Evolutionary conservation across 495 filamentous ascomycete genomes (phyloP).

Genomic region (Pyronema domesticum): DNA sequence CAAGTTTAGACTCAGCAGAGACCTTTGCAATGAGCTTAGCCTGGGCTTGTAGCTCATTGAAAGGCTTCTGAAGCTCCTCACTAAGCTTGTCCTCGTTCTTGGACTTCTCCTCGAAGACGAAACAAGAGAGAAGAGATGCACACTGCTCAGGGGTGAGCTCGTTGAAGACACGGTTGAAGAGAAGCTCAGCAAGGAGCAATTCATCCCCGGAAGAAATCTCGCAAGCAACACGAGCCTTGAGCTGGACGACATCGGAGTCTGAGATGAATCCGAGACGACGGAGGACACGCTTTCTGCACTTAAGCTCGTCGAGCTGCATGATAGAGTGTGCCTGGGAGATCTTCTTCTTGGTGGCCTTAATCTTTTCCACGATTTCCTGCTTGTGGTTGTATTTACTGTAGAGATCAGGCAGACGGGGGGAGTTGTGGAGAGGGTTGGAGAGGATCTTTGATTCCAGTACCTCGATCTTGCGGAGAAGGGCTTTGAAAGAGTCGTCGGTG

Average conservation of each 20-base stretch:
- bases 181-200: conserved; percentile 71
- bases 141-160: conserved; percentile 72
- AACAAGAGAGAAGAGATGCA: conserved; percentile 71
- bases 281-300: conserved; percentile 87
- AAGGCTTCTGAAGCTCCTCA: conserved; percentile 72
- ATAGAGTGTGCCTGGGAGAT: conserved; percentile 67
- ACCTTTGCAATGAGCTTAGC: conserved; percentile 79
- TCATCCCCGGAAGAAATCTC: conserved; percentile 77
- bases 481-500: conserved; percentile 79
- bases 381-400: conserved; percentile 74
- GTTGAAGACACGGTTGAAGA: conserved; percentile 97
- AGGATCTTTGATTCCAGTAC: conserved; percentile 84
- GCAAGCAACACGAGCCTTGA: conserved; percentile 89
- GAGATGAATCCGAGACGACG: conserved; percentile 91
- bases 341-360: conserved; percentile 72
- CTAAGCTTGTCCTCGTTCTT: conserved; percentile 49
- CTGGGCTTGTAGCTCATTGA: conserved; percentile 64
- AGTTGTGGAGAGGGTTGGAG: conserved; percentile 74
- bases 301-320: conserved; percentile 86
- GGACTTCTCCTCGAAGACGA: conserved; percentile 92
- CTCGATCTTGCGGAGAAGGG: conserved; percentile 86
- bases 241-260: conserved; percentile 77
- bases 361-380: conserved; percentile 51
- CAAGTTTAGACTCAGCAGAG: conserved; percentile 77
- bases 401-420: conserved; percentile 58